Evolutionary conservation across 495 filamentous ascomycete genomes (phyloP).

Genomic region (Bacidia rubella): DNA sequence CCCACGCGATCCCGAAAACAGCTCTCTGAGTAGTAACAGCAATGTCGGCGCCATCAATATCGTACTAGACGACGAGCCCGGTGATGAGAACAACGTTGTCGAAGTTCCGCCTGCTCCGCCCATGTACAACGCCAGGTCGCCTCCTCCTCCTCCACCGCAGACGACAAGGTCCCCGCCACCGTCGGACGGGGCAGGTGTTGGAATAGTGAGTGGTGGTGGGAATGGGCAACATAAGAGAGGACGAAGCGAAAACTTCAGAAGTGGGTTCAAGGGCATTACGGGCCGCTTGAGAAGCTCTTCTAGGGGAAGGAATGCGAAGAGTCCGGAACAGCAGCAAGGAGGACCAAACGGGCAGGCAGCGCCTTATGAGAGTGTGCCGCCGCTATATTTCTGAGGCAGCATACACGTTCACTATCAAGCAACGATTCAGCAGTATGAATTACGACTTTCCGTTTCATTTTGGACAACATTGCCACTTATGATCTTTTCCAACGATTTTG

Average conservation of each 20-base stretch:
- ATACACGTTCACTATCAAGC: too few species aligned
- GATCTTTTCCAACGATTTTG: neutral
- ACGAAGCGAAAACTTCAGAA: conserved; percentile 53
- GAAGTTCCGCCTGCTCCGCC: conserved; percentile 18
- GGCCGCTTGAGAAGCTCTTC: conserved; percentile 57
- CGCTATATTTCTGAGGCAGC: conserved; percentile 20
- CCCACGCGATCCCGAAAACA: conserved; percentile 22
- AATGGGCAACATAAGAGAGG: conserved; percentile 44
- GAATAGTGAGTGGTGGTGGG: too few species aligned
- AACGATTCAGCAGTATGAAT: too few species aligned
- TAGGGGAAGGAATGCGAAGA: conserved; percentile 34
- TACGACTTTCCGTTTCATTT: neutral
- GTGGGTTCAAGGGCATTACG: conserved; percentile 51
- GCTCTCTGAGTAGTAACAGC: conserved; percentile 27
- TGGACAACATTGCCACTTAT: neutral
- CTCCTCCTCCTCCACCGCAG: conserved; percentile 17
- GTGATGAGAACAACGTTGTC: conserved; percentile 24
- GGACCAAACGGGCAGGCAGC: conserved; percentile 20
- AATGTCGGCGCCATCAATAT: conserved; percentile 51
- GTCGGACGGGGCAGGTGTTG: conserved; percentile 7
- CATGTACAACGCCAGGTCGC: conserved; percentile 7
- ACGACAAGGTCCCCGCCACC: conserved; percentile 17
- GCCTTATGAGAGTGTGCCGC: conserved; percentile 45
- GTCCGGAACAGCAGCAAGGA: conserved; percentile 11
- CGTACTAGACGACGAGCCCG: conserved; percentile 52